A percentile compares a stretch with the other conserved stretches of the same genome.
Evolutionary conservation across 768 basidiomycete genomes (phyloP).

Genomic region (Pisolithus albus): DNA sequence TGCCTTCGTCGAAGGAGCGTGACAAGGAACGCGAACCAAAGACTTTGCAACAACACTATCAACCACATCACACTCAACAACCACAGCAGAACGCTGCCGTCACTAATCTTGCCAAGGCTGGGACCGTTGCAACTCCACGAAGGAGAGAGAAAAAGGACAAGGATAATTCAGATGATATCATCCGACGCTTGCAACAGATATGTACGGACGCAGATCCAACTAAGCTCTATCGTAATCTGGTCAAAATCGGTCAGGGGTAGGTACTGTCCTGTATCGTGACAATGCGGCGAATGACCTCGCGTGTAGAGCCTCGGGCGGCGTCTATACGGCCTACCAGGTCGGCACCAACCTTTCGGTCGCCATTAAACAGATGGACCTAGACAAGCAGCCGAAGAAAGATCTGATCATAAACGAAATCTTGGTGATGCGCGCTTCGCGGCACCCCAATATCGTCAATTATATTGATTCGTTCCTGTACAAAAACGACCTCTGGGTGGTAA

Average conservation of each 20-base stretch:
- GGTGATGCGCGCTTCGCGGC: conserved; percentile 93
- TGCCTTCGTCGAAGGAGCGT: conserved; percentile 9
- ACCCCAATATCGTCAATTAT: conserved; percentile 99
- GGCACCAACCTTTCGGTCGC: conserved; percentile 92
- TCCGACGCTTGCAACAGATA: conserved; percentile 85
- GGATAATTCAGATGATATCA: conserved; percentile 80
- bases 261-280: conserved; percentile 23
- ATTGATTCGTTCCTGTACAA: conserved; percentile 97
- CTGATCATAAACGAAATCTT: conserved; percentile 99
- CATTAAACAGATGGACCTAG: conserved; percentile 99
- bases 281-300: conserved; percentile 4
- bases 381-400: conserved; percentile 99
- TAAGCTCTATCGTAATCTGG: conserved; percentile 80
- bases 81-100: conserved; percentile 57
- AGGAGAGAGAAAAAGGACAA: conserved; percentile 82
- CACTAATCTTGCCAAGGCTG: conserved; percentile 56
- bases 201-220: conserved; percentile 98
- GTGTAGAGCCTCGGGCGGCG: conserved; percentile 87
- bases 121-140: conserved; percentile 74
- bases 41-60: conserved; percentile 15
- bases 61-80: conserved; percentile 14
- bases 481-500: conserved; percentile 98
- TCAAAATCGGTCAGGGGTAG: conserved; percentile 98
- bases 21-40: conserved; percentile 34
- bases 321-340: conserved; percentile 97